Conservation (phyloP, 345 rosid species). For the sweet orange (Citrus sinensis) region DNA sequence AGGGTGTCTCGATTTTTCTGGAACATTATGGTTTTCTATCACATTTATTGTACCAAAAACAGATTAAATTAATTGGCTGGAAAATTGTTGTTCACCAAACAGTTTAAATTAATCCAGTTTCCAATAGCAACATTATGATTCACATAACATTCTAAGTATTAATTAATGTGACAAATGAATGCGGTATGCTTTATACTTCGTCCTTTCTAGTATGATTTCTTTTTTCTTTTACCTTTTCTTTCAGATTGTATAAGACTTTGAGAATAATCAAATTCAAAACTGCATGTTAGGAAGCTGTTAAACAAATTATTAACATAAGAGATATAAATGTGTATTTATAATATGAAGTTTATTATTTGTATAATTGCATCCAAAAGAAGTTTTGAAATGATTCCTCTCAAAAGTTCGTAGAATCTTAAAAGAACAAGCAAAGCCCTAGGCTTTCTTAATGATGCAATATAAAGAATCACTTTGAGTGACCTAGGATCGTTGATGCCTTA, state of each 20-base stretch:
- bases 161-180: neutral
- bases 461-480: neutral
- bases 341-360: too few relatives aligned
- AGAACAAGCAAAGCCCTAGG: neutral
- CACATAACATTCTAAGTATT: neutral
- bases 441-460: neutral
- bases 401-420: neutral
- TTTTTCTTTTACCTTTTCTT: too few relatives aligned
- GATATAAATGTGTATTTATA: too few relatives aligned
- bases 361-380: too few relatives aligned
- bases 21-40: neutral
- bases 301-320: too few relatives aligned
- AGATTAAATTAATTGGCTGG: too few relatives aligned
- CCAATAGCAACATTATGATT: neutral
- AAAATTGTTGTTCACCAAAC: too few relatives aligned
- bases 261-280: too few relatives aligned
- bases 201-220: too few relatives aligned
- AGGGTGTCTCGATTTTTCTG: neutral
- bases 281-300: too few relatives aligned
- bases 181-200: too few relatives aligned
- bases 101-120: neutral
- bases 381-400: neutral
- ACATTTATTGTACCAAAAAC: neutral
- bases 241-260: too few relatives aligned
- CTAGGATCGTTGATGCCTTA: neutral